These are phyloP conservation scores for Globisporangium uncinulatum DNA, from an alignment of 352 stramenopile genomes.

Conservation along the genomic window DNA sequence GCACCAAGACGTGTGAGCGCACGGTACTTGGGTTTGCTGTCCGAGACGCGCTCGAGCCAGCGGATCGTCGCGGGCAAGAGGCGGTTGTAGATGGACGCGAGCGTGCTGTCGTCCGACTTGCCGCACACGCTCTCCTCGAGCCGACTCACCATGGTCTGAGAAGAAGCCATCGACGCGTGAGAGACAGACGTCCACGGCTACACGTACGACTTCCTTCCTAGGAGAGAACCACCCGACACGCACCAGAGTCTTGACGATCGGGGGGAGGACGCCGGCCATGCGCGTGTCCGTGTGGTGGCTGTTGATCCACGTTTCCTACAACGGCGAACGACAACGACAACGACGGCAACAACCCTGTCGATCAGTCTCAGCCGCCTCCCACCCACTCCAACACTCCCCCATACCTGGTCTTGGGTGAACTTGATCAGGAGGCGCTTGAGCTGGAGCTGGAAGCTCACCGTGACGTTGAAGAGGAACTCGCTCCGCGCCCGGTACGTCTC, in stretches of 20 bases:
- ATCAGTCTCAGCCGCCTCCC: background rate
- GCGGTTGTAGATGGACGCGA: slow-evolving; percentile 61
- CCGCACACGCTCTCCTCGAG: slow-evolving; percentile 59
- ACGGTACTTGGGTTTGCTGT: slow-evolving; percentile 63
- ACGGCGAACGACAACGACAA: background rate
- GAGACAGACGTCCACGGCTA: background rate
- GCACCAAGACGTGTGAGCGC: slow-evolving; percentile 51
- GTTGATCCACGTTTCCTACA: slow-evolving; percentile 63
- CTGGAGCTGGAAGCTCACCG: slow-evolving; percentile 74
- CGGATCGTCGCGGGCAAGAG: slow-evolving; percentile 53
- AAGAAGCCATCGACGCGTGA: background rate
- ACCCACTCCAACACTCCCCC: background rate
- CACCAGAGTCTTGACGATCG: slow-evolving; percentile 62
- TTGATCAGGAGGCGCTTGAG: slow-evolving; percentile 77
- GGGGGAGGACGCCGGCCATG: slow-evolving; percentile 61
- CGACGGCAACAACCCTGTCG: background rate
- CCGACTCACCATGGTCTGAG: slow-evolving; percentile 43
- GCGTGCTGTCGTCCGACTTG: slow-evolving; percentile 47
- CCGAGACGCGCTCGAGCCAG: slow-evolving; percentile 66
- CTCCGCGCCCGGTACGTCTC: slow-evolving; percentile 39
- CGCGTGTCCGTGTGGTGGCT: slow-evolving; percentile 58
- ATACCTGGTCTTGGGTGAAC: slow-evolving; percentile 67
- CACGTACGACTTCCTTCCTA: background rate
- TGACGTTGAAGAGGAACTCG: slow-evolving; percentile 60
- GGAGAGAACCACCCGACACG: background rate